Evolutionary conservation across 2,329 filamentous ascomycete genomes (phyloP), one percentile per base, ranked within the genome.

Genomic region (Monosporascus cannonballus): DNA sequence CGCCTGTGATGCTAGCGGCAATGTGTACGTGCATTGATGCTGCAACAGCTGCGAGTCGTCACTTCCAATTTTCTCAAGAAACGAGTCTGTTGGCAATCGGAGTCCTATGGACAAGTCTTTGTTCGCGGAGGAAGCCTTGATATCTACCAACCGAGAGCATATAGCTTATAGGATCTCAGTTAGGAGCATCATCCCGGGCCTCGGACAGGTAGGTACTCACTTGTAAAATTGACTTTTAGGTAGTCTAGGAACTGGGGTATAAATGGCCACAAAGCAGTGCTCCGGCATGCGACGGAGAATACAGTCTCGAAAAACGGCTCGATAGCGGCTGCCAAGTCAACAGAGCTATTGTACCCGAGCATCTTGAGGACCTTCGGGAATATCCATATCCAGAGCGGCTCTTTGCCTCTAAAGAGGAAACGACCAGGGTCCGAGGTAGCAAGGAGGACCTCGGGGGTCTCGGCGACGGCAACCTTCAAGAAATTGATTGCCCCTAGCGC

Each of bases 401-500:
- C 83, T 39, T 70, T 70, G 17, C 84, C 80, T 41, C 80, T 73
- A 49, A 77, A 76, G 51, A 83, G 66, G 46, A 77, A 75, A 3
- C 68, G 67, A 44, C 70, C 70, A 3, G 63, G 62, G 20, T 71
- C 65, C 11, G 73, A 69, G 27, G 66, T 69, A 54, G 74, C 76
- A 20, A 78, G 71, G 27, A 93, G 73, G n/a, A 91, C 80, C 38
- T 77, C 73, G 2, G 89, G 90, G 7, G 86, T 89, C 63, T 91
- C 88, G 56, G 83, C 79, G 58, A 96, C 79, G 3, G 88, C 89
- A 49, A 87, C 79, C 53, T 81, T 80, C 45, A 96, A 77, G 50
- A 96, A 91, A 59, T 87, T 83, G 47, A 96, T 78, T 50, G 90
- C 91, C 64, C 90, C 86, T 37, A 80, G 70, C 1, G 83, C 83